A percentile compares a stretch with the other conserved stretches of the same genome.
Evolutionary conservation across 2,329 filamentous ascomycete genomes (phyloP).

Genomic region (Thermomyces lanuginosus): DNA sequence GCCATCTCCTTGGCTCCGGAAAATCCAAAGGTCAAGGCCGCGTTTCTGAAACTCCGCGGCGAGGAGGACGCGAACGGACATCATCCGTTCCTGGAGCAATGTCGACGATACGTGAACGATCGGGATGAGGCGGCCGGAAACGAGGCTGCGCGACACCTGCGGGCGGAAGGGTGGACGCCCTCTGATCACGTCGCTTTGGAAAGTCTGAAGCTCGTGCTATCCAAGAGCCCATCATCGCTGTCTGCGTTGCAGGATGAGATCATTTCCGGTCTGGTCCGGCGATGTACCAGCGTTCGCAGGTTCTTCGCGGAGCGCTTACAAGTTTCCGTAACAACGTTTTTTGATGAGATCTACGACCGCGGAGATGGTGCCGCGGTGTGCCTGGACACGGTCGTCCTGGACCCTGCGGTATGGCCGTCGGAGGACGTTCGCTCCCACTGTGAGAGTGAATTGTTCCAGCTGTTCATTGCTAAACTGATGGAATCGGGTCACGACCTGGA

Average conservation of each 20-base stretch:
- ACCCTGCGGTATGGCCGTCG: conserved; percentile 29
- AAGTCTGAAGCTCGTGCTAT: conserved; percentile 28
- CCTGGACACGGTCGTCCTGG: conserved; percentile 30
- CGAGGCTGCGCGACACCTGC: conserved; percentile 28
- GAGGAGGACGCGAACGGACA: conserved; percentile 28
- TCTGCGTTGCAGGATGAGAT: conserved; percentile 30
- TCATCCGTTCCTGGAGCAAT: conserved; percentile 30
- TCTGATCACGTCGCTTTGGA: conserved; percentile 28
- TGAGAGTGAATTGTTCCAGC: conserved; percentile 34
- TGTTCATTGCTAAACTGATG: conserved; percentile 77
- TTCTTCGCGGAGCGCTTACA: conserved; percentile 29
- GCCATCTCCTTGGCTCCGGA: conserved; percentile 32
- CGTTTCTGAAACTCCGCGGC: conserved; percentile 29
- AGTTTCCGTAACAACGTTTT: conserved; percentile 30
- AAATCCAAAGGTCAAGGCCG: conserved; percentile 28
- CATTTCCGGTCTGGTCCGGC: conserved; percentile 30
- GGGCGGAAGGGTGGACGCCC: conserved; percentile 27
- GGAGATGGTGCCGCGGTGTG: conserved; percentile 32
- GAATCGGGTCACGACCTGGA: conserved; percentile 66
- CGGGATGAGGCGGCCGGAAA: conserved; percentile 29
- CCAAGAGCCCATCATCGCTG: conserved; percentile 18
- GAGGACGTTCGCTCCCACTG: conserved; percentile 28
- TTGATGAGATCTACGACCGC: conserved; percentile 33
- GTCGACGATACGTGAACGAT: conserved; percentile 25
- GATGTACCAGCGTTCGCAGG: conserved; percentile 26